A percentile compares a stretch with the other conserved stretches of the same genome.
Evolutionary conservation across 768 basidiomycete genomes (phyloP).

Genomic region (Lactifluus hygrophoroides): DNA sequence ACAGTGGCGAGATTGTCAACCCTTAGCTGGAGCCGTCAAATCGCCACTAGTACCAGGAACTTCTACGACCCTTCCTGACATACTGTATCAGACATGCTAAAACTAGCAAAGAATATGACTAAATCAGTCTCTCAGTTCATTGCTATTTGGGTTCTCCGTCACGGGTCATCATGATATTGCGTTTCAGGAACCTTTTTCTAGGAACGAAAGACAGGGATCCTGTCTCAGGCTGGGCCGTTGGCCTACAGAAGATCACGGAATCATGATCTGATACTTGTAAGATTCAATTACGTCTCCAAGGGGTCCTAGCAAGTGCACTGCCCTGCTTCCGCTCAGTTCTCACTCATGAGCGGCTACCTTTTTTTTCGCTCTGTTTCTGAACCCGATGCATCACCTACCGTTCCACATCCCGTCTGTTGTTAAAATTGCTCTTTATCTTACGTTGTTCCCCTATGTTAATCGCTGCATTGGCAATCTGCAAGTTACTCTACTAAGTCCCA

Average conservation of each 20-base stretch:
- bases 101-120: conserved; percentile 71
- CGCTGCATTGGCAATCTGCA: neutral
- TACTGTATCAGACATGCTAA: conserved; percentile 64
- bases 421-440: neutral
- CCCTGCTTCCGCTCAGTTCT: conserved; percentile 41
- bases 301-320: conserved; percentile 85
- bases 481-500: too few relatives aligned
- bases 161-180: neutral
- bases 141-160: conserved; percentile 33
- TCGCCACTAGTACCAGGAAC: conserved; percentile 73
- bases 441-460: neutral
- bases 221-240: conserved; percentile 54
- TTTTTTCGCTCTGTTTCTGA: neutral
- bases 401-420: neutral
- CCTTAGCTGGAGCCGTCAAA: conserved; percentile 76
- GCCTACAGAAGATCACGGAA: conserved; percentile 42
- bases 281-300: conserved; percentile 72
- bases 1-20: conserved; percentile 73
- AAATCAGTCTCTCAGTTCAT: conserved; percentile 67
- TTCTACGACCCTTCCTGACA: conserved; percentile 67
- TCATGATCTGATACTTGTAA: conserved; percentile 66
- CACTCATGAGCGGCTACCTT: neutral
- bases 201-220: conserved; percentile 61
- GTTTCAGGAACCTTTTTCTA: too few relatives aligned
- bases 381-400: neutral